Base-by-base conservation (phyloP, 1,284 basidiomycete genomes). In the Austroboletus niveus region DNA sequence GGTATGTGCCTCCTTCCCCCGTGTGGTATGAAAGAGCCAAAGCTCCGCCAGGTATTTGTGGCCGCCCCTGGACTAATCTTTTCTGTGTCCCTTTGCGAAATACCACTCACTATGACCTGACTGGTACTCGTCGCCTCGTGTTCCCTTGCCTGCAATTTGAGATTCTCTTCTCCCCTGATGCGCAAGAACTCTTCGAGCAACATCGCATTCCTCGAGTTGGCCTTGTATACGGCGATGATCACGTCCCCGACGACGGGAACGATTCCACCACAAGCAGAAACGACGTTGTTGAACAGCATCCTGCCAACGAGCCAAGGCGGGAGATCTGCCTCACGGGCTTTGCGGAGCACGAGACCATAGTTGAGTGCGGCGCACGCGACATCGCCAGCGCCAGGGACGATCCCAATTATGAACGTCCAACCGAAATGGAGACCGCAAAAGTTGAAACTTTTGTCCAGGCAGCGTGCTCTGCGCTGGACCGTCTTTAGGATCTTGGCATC, bases 401-500 rank as follows among this genome's bases (percentile, higher is more conserved):
- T 75, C 0, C 87, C 88, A 47, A 94, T 87, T 60, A 89, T 62
- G 69, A 89, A 89, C 24, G 89, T 84, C 86, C 87, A 96, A 5
- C 95, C 94, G 56, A 97, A 94, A 9, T 84, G 82, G 54, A 97
- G 71, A 3, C 94, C 93, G 60, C 87, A 92, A 10, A 98, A 49
- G 44, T 69, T 76, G 75, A 98, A 91, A 8, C 92, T 89, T 70
- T 94, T 95, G 76, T 98, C 95, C 50, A 98, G 87, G 65, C 88
- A 84, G 66, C 94, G 93, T 0, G 95, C 94, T 8, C 94, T 78
- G 47, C 77, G 75, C 65, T 91, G 83, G 42, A 95, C 83, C 17
- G 85, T 81, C 59, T 79, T 80, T 47, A 94, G 76, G 47, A 93
- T 85, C 58, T 83, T 84, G n/a, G 80, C 80, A 56, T 97, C 93